Percentiles rank a stretch among this genome's conserved stretches.
These are phyloP conservation scores for Fremontodendron californicum DNA, from an alignment of 345 rosid species.

Conservation along the genomic window DNA sequence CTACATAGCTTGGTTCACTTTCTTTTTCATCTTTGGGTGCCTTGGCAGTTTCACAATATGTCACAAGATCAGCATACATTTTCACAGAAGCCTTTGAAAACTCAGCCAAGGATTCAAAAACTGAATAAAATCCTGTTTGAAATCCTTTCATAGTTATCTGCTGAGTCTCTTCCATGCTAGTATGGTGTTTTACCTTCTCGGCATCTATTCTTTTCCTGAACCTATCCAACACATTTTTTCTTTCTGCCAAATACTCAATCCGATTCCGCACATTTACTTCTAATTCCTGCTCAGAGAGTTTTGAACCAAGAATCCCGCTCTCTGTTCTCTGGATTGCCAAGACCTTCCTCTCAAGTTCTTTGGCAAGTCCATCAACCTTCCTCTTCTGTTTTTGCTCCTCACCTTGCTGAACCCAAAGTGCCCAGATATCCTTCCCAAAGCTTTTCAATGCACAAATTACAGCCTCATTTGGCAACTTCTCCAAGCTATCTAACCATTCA, in stretches of 20 bases:
- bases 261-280: conserved; percentile 16
- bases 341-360: conserved; percentile 30
- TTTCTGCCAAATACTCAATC: conserved; percentile 29
- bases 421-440: conserved; percentile 27
- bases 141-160: conserved; percentile 30
- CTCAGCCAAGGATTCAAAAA: conserved; percentile 30
- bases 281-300: conserved; percentile 18
- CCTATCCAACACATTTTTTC: conserved; percentile 28
- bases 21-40: conserved; percentile 2
- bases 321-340: conserved; percentile 31
- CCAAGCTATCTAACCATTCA: conserved; percentile 32
- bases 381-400: conserved; percentile 43
- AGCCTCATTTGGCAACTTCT: conserved; percentile 32
- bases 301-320: conserved; percentile 26
- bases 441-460: conserved; percentile 31
- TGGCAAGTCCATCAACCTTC: conserved; percentile 33
- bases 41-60: conserved; percentile 18
- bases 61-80: conserved; percentile 33
- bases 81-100: conserved; percentile 34
- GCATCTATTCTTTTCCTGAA: conserved; percentile 26
- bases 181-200: conserved; percentile 35
- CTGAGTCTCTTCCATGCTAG: conserved; percentile 31
- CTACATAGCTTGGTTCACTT: conserved; percentile 8
- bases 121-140: conserved; percentile 34
- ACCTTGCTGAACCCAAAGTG: conserved; percentile 37